A percentile compares a stretch with the other conserved stretches of the same genome.
These are phyloP conservation scores for Hypericum androsaemum DNA, from an alignment of 345 rosid genomes.

Conservation along the genomic window DNA sequence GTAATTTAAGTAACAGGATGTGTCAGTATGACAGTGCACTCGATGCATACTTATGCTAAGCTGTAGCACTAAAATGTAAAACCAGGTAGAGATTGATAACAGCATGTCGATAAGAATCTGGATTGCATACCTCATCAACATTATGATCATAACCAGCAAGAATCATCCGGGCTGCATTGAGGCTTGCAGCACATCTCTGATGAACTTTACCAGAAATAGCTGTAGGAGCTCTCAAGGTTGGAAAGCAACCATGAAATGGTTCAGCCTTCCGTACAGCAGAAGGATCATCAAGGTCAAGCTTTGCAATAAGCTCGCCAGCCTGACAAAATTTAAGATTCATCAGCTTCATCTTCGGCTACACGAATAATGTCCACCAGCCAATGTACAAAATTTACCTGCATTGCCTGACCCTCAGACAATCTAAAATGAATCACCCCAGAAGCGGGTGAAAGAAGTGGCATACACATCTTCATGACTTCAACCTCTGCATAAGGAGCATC, in stretches of 20 bases:
- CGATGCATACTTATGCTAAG: no score
- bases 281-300: conserved; percentile 94
- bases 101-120: not conserved
- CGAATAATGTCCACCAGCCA: not conserved
- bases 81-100: not conserved
- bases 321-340: conserved; percentile 18
- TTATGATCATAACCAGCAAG: conserved; percentile 96
- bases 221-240: conserved; percentile 79
- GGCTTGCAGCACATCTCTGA: conserved; percentile 95
- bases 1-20: conserved; percentile 3
- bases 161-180: conserved; percentile 90
- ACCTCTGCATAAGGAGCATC: conserved; percentile 96
- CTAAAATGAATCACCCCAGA: conserved; percentile 72
- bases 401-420: conserved; percentile 98
- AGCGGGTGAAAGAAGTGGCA: conserved; percentile 99
- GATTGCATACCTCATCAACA: conserved; percentile 57
- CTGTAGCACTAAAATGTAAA: no score
- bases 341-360: conserved; percentile 8
- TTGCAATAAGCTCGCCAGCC: conserved; percentile 99
- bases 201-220: conserved; percentile 95
- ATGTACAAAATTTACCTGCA: conserved; percentile 61
- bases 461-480: conserved; percentile 99
- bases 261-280: conserved; percentile 99
- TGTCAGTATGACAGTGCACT: no score
- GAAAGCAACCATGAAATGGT: conserved; percentile 88